A percentile compares a stretch with the other conserved stretches of the same genome.
phyloP scores from a whole-genome alignment of 164 flowering plant genomes.

The Hamamelis virginiana region DNA sequence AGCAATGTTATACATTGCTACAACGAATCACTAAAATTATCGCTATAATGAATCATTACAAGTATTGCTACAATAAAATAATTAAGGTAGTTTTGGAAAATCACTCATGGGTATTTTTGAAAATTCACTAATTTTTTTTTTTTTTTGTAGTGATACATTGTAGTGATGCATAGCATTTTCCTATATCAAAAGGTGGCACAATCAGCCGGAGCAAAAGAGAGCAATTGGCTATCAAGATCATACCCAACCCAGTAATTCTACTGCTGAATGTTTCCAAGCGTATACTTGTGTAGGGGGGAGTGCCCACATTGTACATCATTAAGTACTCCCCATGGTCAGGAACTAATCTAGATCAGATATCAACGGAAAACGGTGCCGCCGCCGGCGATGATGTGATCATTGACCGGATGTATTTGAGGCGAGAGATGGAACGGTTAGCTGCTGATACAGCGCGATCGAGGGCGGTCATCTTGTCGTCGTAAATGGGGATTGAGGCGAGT shows the following conservation, averaged over 20 bases:
- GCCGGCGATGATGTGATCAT: neutral
- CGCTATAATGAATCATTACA: too few species aligned
- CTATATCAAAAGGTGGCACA: neutral
- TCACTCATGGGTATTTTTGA: too few species aligned
- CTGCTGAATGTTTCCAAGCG: conserved; percentile 5
- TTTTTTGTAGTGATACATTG: too few species aligned
- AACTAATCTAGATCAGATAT: neutral
- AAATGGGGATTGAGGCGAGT: too few species aligned
- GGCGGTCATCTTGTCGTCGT: neutral
- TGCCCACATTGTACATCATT: conserved; percentile 1
- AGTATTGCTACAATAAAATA: too few species aligned
- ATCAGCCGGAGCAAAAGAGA: neutral
- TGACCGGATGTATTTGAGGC: conserved; percentile 1
- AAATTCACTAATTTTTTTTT: too few species aligned
- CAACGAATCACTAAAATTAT: too few species aligned
- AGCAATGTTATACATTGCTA: too few species aligned
- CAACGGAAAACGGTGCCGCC: too few species aligned
- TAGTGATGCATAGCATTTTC: too few species aligned
- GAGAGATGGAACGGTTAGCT: neutral
- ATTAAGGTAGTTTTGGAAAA: too few species aligned
- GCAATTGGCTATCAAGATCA: neutral
- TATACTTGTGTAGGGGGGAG: neutral
- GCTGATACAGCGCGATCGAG: neutral
- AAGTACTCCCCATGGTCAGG: neutral
- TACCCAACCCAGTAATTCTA: conserved; percentile 1